Base-by-base conservation (phyloP, 2,329 filamentous ascomycete species). In the Fusarium annulatum region DNA sequence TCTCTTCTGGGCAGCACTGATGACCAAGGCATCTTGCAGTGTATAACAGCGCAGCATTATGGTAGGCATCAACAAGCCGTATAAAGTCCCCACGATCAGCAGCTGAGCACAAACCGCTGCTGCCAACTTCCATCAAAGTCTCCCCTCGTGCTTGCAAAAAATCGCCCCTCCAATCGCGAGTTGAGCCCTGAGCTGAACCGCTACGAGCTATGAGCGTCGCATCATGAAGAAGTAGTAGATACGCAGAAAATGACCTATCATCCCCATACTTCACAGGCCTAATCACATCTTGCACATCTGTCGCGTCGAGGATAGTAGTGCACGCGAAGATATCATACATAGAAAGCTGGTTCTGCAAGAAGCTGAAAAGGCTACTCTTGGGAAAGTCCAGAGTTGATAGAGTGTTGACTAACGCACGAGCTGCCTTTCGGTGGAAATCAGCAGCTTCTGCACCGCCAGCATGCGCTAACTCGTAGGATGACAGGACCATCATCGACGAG, bases 121-220 rank as follows among this genome's bases (percentile, higher is more conserved):
- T 9, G 3, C 48, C 48, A 34, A 51, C 8, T 7, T 51, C 48
- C 30, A 51, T 51, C 0, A 51, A 2, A 0, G 48, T 34, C 30
- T 51, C 48, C 2, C 48, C 48, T 23, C 48, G n/a, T n/a, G n/a
- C n/a, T n/a, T n/a, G n/a, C n/a, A n/a, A n/a, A n/a, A n/a, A n/a
- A n/a, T n/a, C n/a, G n/a, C 48, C 2, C 48, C 48, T 23, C 48
- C 48, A 51, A 19, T 34, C 3, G 0, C 48, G 15, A 19, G 0
- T 23, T 5, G 48, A 19, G 15, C 1, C 3, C 10, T 9, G 0
- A 18, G 15, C 0, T 18, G 7, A 9, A 9, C 0, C 1, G 3
- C 15, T 7, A 2, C 46, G 48, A 19, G 48, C 23, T 3, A 10
- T 23, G 0, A 51, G 3, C 2, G 28, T 51, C 2, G 1, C 48